A percentile compares a stretch with the other conserved stretches of the same genome.
These are phyloP conservation scores for Blastobotrys peoriensis DNA, from an alignment of 805 yeast genomes.

Conservation along the genomic window DNA sequence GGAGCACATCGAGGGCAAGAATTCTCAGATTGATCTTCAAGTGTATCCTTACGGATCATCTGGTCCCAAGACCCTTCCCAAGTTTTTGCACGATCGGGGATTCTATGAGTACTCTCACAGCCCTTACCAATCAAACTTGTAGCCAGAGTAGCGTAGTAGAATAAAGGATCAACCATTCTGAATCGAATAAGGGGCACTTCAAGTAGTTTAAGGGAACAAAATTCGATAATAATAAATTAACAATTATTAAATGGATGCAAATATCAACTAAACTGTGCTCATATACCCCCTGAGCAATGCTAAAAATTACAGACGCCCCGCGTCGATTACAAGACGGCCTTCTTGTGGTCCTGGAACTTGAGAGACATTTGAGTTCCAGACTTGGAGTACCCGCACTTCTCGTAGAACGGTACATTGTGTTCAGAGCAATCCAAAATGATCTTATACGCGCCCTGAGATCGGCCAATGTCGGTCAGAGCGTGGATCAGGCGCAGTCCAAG, in stretches of 20 bases:
- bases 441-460: slow-evolving; percentile 69
- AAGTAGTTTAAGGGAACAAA: too few relatives aligned
- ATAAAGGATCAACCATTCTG: too few relatives aligned
- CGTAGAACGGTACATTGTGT: slow-evolving; percentile 78
- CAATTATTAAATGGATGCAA: too few relatives aligned
- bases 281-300: too few relatives aligned
- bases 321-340: background rate
- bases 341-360: slow-evolving; percentile 15
- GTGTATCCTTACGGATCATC: slow-evolving; percentile 84
- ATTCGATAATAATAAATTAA: too few relatives aligned
- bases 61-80: slow-evolving; percentile 66
- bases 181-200: too few relatives aligned
- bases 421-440: slow-evolving; percentile 83
- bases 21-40: slow-evolving; percentile 58
- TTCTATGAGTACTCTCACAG: slow-evolving; percentile 32
- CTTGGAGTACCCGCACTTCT: slow-evolving; percentile 70
- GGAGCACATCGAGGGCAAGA: slow-evolving; percentile 64
- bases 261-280: too few relatives aligned
- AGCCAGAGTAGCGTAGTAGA: too few relatives aligned
- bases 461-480: slow-evolving; percentile 54
- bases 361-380: slow-evolving; percentile 36
- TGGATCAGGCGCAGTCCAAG: slow-evolving; percentile 66
- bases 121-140: background rate
- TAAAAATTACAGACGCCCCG: too few relatives aligned
- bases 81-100: slow-evolving; percentile 63